Conservation (phyloP, 768 basidiomycete genomes). For the Royoungia palumana region DNA sequence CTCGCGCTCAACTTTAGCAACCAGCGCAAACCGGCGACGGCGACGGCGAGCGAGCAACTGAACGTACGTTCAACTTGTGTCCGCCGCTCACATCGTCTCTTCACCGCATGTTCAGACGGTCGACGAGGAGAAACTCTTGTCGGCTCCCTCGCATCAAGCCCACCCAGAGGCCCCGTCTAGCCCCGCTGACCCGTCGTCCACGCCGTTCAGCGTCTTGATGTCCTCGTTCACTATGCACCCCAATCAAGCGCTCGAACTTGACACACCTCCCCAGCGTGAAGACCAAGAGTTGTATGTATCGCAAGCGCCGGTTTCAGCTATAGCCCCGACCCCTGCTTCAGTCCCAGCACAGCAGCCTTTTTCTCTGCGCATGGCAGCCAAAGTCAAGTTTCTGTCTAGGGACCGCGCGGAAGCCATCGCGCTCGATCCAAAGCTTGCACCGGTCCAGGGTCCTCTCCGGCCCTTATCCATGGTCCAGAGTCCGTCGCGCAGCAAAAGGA, state of each 20-base stretch:
- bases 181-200: slow-evolving; percentile 11
- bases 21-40: background rate
- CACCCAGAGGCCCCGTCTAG: slow-evolving; percentile 8
- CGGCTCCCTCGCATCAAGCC: slow-evolving; percentile 4
- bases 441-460: slow-evolving; percentile 31
- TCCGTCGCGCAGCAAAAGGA: slow-evolving; percentile 15
- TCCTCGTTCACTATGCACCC: slow-evolving; percentile 14
- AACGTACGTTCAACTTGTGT: slow-evolving; percentile 11
- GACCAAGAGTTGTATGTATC: background rate
- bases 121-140: slow-evolving; percentile 19
- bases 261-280: background rate
- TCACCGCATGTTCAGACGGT: slow-evolving; percentile 3
- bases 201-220: slow-evolving; percentile 11
- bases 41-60: background rate
- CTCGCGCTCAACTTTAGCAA: slow-evolving; percentile 22
- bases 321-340: background rate
- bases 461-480: slow-evolving; percentile 25
- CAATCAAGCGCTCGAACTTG: background rate
- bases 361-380: slow-evolving; percentile 11
- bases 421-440: slow-evolving; percentile 31
- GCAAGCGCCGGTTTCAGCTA: background rate
- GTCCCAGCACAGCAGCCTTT: slow-evolving; percentile 1
- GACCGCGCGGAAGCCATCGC: slow-evolving; percentile 27
- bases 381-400: slow-evolving; percentile 19
- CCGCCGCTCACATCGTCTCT: background rate